phyloP scores from a whole-genome alignment of 352 stramenopile species.

The Thalassiosira mediterranea region DNA sequence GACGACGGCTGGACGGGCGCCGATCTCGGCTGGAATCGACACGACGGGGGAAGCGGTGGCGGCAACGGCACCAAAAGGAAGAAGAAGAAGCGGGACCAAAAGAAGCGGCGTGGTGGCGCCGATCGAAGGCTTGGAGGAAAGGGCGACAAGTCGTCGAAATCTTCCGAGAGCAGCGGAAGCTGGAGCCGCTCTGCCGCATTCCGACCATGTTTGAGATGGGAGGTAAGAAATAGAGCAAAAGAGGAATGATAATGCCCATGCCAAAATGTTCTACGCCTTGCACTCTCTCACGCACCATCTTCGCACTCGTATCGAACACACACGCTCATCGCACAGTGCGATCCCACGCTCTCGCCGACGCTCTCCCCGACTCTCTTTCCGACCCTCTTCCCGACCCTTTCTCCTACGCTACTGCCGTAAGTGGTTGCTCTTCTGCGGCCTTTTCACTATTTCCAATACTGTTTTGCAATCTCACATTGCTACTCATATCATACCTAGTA shows the following conservation, averaged over 20 bases:
- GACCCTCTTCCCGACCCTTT: too few relatives aligned
- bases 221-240: neutral
- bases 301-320: too few relatives aligned
- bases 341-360: too few relatives aligned
- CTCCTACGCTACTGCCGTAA: too few relatives aligned
- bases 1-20: neutral
- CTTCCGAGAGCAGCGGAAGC: neutral
- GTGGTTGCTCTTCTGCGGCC: too few relatives aligned
- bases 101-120: neutral
- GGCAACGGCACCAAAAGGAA: neutral
- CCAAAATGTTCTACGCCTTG: too few relatives aligned
- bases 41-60: neutral
- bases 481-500: too few relatives aligned
- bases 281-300: too few relatives aligned
- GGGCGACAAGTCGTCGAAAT: neutral
- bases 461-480: too few relatives aligned
- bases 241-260: neutral
- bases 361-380: too few relatives aligned
- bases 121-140: neutral
- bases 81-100: neutral
- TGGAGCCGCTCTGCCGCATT: neutral
- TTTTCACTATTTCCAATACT: too few relatives aligned
- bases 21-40: neutral
- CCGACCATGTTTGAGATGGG: neutral
- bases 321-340: too few relatives aligned